Evolutionary conservation across 202 grass and related monocot genomes (phyloP).

Genomic region (Digitaria exilis): DNA sequence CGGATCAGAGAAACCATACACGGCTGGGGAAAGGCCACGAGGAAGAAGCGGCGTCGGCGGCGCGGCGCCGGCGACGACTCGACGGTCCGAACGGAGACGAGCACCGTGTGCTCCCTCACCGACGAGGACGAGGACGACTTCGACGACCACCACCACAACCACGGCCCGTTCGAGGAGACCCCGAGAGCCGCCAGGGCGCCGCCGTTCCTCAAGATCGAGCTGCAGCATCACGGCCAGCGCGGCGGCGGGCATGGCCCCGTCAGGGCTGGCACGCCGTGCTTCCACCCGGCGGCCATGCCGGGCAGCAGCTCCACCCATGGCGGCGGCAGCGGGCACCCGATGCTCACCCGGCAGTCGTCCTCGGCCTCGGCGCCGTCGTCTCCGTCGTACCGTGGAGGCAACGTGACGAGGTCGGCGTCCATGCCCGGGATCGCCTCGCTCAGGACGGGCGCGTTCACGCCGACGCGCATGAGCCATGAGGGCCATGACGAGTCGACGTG

Average conservation of each 20-base stretch:
- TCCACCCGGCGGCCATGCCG: neutral
- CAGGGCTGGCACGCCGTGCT: constrained; percentile 6
- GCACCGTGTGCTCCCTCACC: constrained; percentile 90
- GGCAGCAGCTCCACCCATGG: neutral
- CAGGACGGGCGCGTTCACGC: neutral
- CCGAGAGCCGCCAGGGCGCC: neutral
- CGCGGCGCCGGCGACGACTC: constrained; percentile 65
- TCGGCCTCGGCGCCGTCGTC: constrained; percentile 64
- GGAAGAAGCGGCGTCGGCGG: constrained; percentile 71
- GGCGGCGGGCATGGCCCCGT: neutral
- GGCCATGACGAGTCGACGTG: constrained; percentile 9
- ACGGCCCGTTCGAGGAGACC: constrained; percentile 35
- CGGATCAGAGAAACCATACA: constrained; percentile 87
- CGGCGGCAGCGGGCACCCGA: constrained; percentile 25
- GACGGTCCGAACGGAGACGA: constrained; percentile 77
- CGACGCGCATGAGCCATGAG: constrained; percentile 21
- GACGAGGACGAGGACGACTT: constrained; percentile 68
- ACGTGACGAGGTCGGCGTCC: constrained; percentile 62
- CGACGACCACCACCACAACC: constrained; percentile 35
- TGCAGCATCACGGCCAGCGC: constrained; percentile 29
- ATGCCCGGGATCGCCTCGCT: constrained; percentile 51
- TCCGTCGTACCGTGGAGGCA: constrained; percentile 42
- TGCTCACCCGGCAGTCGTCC: constrained; percentile 48
- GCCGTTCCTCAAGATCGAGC: constrained; percentile 63
- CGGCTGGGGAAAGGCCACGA: constrained; percentile 81